These are phyloP conservation scores for Pichia cephalocereana DNA, from an alignment of 805 yeast species.

Conservation along the genomic window DNA sequence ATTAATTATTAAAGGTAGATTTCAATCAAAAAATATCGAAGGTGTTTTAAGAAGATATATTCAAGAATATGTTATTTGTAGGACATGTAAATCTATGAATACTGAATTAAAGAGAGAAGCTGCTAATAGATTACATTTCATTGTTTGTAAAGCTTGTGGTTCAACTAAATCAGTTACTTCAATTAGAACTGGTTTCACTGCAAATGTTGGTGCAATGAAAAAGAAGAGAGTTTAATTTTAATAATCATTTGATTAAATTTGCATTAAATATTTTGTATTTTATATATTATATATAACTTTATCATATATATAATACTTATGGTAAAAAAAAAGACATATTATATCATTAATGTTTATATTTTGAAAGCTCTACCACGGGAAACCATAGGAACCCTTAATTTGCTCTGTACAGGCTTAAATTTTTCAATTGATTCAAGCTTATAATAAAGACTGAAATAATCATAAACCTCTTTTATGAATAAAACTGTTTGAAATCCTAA, in stretches of 20 bases:
- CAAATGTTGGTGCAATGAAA: slow-evolving; percentile 68
- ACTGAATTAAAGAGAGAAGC: slow-evolving; percentile 93
- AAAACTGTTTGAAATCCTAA: slow-evolving; percentile 2
- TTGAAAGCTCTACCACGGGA: too few species aligned
- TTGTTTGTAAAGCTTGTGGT: slow-evolving; percentile 98
- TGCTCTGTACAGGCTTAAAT: neutral
- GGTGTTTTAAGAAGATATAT: slow-evolving; percentile 93
- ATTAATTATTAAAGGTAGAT: slow-evolving; percentile 94
- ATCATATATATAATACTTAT: neutral
- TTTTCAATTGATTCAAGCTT: neutral
- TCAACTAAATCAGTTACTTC: slow-evolving; percentile 94
- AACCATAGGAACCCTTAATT: too few species aligned
- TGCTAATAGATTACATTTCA: slow-evolving; percentile 91
- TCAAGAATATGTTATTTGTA: slow-evolving; percentile 95
- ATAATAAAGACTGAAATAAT: neutral
- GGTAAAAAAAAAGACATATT: neutral
- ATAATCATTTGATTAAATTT: neutral
- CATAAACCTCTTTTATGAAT: neutral
- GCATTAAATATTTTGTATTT: too few species aligned
- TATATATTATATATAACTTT: neutral
- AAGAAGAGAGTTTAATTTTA: slow-evolving; percentile 48
- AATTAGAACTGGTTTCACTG: slow-evolving; percentile 99
- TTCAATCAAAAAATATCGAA: slow-evolving; percentile 96
- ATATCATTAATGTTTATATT: too few species aligned
- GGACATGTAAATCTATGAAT: slow-evolving; percentile 97